Evolutionary conservation across 352 stramenopile genomes (phyloP).

Genomic region (Globisporangium perplexum): DNA sequence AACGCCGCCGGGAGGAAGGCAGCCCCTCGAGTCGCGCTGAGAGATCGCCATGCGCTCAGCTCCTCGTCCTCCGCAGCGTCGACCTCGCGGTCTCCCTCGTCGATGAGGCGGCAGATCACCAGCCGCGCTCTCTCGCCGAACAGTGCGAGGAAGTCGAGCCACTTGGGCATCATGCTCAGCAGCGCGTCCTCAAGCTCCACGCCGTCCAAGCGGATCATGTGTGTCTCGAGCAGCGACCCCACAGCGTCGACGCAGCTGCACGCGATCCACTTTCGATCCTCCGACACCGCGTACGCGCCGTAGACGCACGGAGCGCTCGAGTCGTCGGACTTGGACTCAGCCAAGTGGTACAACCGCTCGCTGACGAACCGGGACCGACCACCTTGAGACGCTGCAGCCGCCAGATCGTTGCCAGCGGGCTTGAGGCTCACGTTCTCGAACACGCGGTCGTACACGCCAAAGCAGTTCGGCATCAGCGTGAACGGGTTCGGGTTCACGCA

Average conservation of each 20-base stretch:
- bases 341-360: conserved; percentile 61
- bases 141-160: conserved; percentile 52
- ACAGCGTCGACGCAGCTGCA: conserved; percentile 49
- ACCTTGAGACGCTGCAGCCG: not conserved
- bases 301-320: conserved; percentile 25
- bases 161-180: conserved; percentile 35
- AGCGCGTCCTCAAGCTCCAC: conserved; percentile 26
- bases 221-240: conserved; percentile 55
- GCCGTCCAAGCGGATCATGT: conserved; percentile 29
- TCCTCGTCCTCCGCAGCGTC: conserved; percentile 27
- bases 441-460: conserved; percentile 67
- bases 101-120: conserved; percentile 33
- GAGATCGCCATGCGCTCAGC: conserved; percentile 28
- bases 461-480: conserved; percentile 46
- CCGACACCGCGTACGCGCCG: conserved; percentile 44
- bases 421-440: conserved; percentile 53
- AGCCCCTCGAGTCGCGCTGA: conserved; percentile 23
- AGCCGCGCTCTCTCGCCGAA: conserved; percentile 45
- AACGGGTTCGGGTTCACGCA: conserved; percentile 56
- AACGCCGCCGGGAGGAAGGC: conserved; percentile 30
- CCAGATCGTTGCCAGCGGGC: conserved; percentile 11
- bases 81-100: not conserved
- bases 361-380: conserved; percentile 35
- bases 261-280: conserved; percentile 54
- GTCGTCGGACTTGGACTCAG: conserved; percentile 12